A percentile compares a stretch with the other conserved stretches of the same genome.
Evolutionary conservation across 2,329 filamentous ascomycete genomes (phyloP).

Genomic region (Penicillium sp.): DNA sequence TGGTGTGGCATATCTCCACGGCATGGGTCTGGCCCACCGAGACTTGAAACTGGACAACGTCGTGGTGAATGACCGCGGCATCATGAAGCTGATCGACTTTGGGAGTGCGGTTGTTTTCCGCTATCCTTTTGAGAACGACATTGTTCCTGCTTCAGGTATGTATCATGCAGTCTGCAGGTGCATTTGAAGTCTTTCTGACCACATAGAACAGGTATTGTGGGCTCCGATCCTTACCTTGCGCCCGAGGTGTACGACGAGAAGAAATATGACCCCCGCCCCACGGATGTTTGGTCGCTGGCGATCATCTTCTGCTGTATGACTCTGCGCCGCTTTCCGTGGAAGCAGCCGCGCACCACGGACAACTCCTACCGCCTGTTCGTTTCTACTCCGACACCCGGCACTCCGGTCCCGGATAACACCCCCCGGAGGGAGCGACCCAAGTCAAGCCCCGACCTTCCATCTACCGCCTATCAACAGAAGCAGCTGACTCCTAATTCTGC

Average conservation of each 20-base stretch:
- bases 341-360: slow-evolving; percentile 82
- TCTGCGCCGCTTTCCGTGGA: slow-evolving; percentile 91
- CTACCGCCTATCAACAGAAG: slow-evolving; percentile 25
- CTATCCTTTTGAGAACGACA: slow-evolving; percentile 91
- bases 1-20: slow-evolving; percentile 89
- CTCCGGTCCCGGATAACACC: slow-evolving; percentile 42
- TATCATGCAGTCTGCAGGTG: slow-evolving; percentile 7
- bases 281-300: slow-evolving; percentile 95
- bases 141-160: slow-evolving; percentile 75
- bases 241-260: slow-evolving; percentile 93
- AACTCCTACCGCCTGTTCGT: slow-evolving; percentile 95
- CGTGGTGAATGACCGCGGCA: slow-evolving; percentile 89
- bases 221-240: slow-evolving; percentile 91
- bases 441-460: slow-evolving; percentile 35
- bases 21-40: slow-evolving; percentile 88
- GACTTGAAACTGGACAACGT: slow-evolving; percentile 98
- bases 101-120: slow-evolving; percentile 94
- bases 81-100: slow-evolving; percentile 99
- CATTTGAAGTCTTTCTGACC: slow-evolving; percentile 7
- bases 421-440: slow-evolving; percentile 32
- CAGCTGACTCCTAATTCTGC: slow-evolving; percentile 19
- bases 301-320: slow-evolving; percentile 99
- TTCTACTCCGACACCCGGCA: slow-evolving; percentile 72
- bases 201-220: slow-evolving; percentile 59
- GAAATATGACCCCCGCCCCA: slow-evolving; percentile 88